Conservation (phyloP, 1,284 basidiomycete genomes). For the Afroboletus lepidellus region DNA sequence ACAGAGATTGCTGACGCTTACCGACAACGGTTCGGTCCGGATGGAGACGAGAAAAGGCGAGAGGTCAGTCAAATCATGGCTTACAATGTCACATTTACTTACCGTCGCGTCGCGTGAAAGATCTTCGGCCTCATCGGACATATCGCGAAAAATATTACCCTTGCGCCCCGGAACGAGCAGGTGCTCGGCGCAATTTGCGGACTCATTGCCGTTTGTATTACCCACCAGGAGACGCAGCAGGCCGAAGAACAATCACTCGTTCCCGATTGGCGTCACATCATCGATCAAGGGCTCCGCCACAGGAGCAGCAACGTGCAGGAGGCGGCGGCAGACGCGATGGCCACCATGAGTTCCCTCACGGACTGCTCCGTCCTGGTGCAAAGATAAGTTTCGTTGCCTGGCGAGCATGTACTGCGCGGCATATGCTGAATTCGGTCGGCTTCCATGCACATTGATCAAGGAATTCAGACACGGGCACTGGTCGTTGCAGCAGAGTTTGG, state of each 20-base stretch:
- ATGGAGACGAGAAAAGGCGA: constrained; percentile 33
- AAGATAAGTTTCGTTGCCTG: constrained; percentile 55
- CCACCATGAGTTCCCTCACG: constrained; percentile 61
- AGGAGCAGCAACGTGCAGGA: constrained; percentile 68
- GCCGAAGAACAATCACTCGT: constrained; percentile 40
- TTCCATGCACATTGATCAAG: constrained; percentile 54
- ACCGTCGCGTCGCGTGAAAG: constrained; percentile 33
- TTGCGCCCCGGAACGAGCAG: constrained; percentile 71
- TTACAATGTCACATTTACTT: constrained; percentile 1
- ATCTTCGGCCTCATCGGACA: constrained; percentile 55
- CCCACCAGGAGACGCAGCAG: constrained; percentile 48
- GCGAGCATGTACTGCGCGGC: constrained; percentile 7
- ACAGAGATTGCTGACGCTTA: constrained; percentile 66
- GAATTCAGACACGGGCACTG: constrained; percentile 60
- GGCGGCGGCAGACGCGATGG: constrained; percentile 66
- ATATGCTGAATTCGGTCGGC: constrained; percentile 21
- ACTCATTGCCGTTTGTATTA: constrained; percentile 68
- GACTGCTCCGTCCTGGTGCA: constrained; percentile 62
- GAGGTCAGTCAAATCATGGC: constrained; percentile 36
- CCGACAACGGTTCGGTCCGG: constrained; percentile 31
- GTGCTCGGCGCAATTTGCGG: constrained; percentile 74
- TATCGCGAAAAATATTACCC: constrained; percentile 58
- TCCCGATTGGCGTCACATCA: constrained; percentile 63
- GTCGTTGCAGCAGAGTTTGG: constrained; percentile 73
- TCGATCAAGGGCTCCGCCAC: constrained; percentile 75